A percentile compares a stretch with the other conserved stretches of the same genome.
phyloP scores from a whole-genome alignment of 768 basidiomycete species.

The Amyloporia xantha region DNA sequence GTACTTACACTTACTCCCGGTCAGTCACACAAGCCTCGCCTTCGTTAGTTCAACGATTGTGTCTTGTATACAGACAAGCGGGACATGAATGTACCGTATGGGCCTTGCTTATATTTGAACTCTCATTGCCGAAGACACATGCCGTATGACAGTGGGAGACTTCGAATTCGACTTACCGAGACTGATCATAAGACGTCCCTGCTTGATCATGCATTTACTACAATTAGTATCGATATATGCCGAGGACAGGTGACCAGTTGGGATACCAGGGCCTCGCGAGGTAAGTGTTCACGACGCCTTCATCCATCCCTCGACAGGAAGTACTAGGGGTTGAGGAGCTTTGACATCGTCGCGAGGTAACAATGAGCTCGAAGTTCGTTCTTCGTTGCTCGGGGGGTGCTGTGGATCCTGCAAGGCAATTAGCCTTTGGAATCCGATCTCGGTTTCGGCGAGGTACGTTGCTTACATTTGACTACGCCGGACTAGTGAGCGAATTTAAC shows the following conservation, averaged over 20 bases:
- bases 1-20: no score
- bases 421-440: no score
- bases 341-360: neutral
- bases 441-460: no score
- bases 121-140: neutral
- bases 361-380: neutral
- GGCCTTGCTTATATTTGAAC: neutral
- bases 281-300: neutral
- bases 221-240: neutral
- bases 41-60: no score
- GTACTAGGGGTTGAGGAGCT: no score
- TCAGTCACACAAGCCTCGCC: no score
- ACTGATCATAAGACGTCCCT: neutral
- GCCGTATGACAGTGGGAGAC: neutral
- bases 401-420: neutral
- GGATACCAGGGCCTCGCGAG: neutral
- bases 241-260: neutral
- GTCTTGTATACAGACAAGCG: no score
- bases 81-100: no score
- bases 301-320: neutral
- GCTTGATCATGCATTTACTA: neutral
- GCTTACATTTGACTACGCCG: no score
- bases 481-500: no score
- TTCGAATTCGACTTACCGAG: neutral
- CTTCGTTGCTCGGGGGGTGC: neutral